Evolutionary conservation across 371 early-diverging fungal genomes (phyloP).

Genomic region (Mucor mucedo): DNA sequence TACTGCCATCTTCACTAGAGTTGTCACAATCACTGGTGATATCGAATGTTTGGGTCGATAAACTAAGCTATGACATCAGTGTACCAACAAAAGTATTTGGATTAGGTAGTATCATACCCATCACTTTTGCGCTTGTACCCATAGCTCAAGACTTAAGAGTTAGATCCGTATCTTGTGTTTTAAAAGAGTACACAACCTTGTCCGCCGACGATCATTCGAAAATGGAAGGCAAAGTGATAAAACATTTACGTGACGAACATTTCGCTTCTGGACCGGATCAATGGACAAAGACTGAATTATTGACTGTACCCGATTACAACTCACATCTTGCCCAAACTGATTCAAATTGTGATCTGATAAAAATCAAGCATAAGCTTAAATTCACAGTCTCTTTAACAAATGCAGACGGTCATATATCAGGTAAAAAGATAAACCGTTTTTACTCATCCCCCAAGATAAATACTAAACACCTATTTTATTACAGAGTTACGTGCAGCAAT

Average conservation of each 20-base stretch:
- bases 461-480: neutral
- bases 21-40: conserved; percentile 45
- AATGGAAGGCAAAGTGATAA: conserved; percentile 40
- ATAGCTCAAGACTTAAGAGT: conserved; percentile 40
- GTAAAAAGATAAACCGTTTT: conserved; percentile 18
- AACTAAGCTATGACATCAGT: conserved; percentile 50
- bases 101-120: conserved; percentile 41
- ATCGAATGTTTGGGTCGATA: conserved; percentile 51
- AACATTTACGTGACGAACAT: conserved; percentile 37
- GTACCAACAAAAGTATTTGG: conserved; percentile 48
- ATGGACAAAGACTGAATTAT: conserved; percentile 40
- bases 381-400: conserved; percentile 49
- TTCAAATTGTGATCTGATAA: conserved; percentile 40
- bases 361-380: conserved; percentile 50
- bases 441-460: neutral
- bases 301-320: conserved; percentile 29
- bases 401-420: conserved; percentile 56
- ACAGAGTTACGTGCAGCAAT: conserved; percentile 54
- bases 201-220: conserved; percentile 37
- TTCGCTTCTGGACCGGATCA: conserved; percentile 23
- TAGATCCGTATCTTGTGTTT: conserved; percentile 36
- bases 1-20: conserved; percentile 46
- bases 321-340: conserved; percentile 40
- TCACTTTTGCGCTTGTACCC: conserved; percentile 46
- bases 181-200: conserved; percentile 49